Evolutionary conservation across 768 basidiomycete genomes (phyloP).

Genomic region (Pulveroboletus sp.): DNA sequence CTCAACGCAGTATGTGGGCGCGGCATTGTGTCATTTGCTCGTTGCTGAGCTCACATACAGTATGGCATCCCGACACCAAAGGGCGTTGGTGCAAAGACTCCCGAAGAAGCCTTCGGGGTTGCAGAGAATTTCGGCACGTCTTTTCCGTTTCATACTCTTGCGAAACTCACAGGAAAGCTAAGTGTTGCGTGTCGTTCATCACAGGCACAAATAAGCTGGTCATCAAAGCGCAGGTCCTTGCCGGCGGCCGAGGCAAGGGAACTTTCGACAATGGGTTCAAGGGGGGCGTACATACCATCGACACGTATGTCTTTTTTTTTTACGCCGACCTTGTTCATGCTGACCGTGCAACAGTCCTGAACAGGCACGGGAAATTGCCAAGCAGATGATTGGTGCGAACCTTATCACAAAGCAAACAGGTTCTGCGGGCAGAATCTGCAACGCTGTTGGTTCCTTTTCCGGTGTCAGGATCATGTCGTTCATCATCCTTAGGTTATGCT

Average conservation of each 20-base stretch:
- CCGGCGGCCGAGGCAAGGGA: slow-evolving; percentile 98
- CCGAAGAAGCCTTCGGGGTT: slow-evolving; percentile 85
- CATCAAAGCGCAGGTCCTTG: slow-evolving; percentile 98
- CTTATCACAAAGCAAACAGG: slow-evolving; percentile 99
- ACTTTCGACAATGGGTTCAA: slow-evolving; percentile 94
- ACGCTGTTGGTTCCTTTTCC: slow-evolving; percentile 61
- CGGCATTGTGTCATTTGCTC: not conserved
- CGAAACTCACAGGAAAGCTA: not conserved
- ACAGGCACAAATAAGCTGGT: slow-evolving; percentile 78
- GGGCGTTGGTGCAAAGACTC: slow-evolving; percentile 80
- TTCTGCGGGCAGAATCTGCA: slow-evolving; percentile 87
- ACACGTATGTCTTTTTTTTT: slow-evolving; percentile 52
- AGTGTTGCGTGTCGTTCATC: not conserved
- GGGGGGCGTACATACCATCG: slow-evolving; percentile 94
- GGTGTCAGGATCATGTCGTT: slow-evolving; percentile 5
- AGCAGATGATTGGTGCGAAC: slow-evolving; percentile 91
- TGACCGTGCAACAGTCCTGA: slow-evolving; percentile 55
- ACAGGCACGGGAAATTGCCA: slow-evolving; percentile 83
- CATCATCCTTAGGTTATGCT: slow-evolving; percentile 81
- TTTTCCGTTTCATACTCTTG: not conserved
- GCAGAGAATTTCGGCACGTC: slow-evolving; percentile 83
- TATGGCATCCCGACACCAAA: slow-evolving; percentile 96
- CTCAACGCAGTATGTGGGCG: slow-evolving; percentile 76
- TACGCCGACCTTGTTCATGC: not conserved
- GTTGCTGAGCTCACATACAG: slow-evolving; percentile 40